phyloP scores from a whole-genome alignment of 1,139 yeast species.

The Magnusiomyces fungicola region DNA sequence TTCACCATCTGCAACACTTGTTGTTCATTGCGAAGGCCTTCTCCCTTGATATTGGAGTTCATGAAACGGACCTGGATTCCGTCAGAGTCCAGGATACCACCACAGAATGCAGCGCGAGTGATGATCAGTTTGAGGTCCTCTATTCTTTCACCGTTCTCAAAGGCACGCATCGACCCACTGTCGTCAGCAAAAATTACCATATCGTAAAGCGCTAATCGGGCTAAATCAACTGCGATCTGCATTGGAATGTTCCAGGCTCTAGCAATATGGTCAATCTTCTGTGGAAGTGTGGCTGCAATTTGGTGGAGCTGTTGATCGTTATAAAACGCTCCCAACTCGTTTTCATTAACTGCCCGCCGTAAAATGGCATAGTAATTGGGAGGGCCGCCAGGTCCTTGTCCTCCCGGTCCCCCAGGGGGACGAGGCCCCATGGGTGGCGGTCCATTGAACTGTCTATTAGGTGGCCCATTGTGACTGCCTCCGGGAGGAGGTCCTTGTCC shows the following conservation, averaged over 20 bases:
- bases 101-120: constrained; percentile 27
- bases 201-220: constrained; percentile 29
- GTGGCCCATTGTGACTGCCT: constrained; percentile 6
- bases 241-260: constrained; percentile 27
- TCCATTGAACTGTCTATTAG: constrained; percentile 12
- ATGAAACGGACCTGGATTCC: constrained; percentile 30
- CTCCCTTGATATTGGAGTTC: constrained; percentile 26
- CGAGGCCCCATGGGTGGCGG: constrained; percentile 4
- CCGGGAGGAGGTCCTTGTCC: neutral
- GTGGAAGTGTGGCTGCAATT: neutral
- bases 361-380: constrained; percentile 19
- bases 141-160: constrained; percentile 31
- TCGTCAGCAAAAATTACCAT: constrained; percentile 29
- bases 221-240: constrained; percentile 28
- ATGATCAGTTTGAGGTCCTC: constrained; percentile 30
- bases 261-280: constrained; percentile 19
- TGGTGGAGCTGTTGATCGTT: neutral
- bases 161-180: constrained; percentile 31
- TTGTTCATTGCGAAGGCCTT: constrained; percentile 24
- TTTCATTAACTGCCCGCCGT: constrained; percentile 2
- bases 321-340: constrained; percentile 4
- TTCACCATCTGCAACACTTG: constrained; percentile 23
- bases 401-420: neutral
- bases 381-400: neutral
- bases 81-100: constrained; percentile 27